These are phyloP conservation scores for Amaranthus cruentus DNA, from an alignment of 148 eudicot genomes.

Conservation along the genomic window DNA sequence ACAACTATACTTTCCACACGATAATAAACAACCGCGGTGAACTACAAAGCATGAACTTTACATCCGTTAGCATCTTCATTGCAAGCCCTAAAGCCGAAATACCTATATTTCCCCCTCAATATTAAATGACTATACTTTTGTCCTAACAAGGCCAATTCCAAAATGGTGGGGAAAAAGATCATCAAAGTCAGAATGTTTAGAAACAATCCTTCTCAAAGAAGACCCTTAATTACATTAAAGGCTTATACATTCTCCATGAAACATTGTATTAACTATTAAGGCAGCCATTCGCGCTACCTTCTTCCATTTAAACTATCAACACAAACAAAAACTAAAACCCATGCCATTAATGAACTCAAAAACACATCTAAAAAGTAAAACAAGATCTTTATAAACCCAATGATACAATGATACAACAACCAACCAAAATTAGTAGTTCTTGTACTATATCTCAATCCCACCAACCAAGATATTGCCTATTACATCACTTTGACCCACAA, in stretches of 20 bases:
- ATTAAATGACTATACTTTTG: background rate
- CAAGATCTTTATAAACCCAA: background rate
- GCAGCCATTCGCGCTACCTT: background rate
- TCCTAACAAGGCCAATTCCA: background rate
- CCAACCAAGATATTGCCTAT: conserved; percentile 1
- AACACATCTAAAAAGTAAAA: background rate
- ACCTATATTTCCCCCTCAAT: background rate
- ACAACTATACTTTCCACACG: background rate
- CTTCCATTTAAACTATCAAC: background rate
- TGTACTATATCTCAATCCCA: conserved; percentile 13
- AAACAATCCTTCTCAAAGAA: background rate
- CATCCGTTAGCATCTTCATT: background rate
- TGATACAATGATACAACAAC: too few relatives aligned
- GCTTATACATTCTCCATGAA: background rate
- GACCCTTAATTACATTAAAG: background rate
- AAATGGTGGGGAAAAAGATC: background rate
- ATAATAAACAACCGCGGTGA: background rate
- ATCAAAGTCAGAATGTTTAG: background rate
- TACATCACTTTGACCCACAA: conserved; percentile 12
- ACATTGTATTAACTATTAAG: background rate
- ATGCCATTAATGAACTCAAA: background rate
- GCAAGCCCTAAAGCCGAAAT: background rate
- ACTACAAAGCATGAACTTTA: background rate
- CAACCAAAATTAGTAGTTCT: background rate
- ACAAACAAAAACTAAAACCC: background rate